Conservation (phyloP, 768 basidiomycete genomes). For the Basidioascus undulatus region DNA sequence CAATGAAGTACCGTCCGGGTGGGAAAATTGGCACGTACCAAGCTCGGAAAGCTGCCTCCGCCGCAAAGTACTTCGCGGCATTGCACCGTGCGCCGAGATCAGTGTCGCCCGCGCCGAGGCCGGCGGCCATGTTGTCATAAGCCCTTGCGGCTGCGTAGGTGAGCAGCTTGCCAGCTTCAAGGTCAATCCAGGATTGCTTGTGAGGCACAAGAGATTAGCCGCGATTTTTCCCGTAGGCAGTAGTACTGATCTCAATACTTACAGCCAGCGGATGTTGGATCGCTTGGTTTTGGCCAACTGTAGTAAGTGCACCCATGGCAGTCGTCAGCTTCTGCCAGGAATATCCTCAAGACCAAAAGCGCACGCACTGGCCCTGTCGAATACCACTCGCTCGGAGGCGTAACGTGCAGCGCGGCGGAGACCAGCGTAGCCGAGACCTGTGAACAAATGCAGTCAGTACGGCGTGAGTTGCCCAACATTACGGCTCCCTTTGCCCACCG, state of each 20-base stretch:
- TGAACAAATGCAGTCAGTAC: not conserved
- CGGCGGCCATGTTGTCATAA: no score
- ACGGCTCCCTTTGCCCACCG: not conserved
- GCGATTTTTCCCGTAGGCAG: no score
- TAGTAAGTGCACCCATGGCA: not conserved
- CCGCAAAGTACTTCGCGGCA: slow-evolving; percentile 11
- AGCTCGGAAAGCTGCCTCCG: slow-evolving; percentile 11
- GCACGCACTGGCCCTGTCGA: slow-evolving; percentile 8
- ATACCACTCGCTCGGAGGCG: slow-evolving; percentile 10
- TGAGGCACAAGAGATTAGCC: no score
- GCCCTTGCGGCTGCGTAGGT: slow-evolving; percentile 7
- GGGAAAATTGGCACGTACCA: no score
- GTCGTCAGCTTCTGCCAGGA: no score
- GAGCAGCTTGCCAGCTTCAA: slow-evolving; percentile 9
- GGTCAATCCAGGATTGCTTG: slow-evolving; percentile 7
- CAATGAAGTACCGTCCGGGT: no score
- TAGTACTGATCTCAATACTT: no score
- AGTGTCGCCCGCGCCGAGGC: not conserved
- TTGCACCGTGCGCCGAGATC: slow-evolving; percentile 9
- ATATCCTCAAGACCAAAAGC: no score
- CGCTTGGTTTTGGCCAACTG: slow-evolving; percentile 10
- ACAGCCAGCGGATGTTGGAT: slow-evolving; percentile 13
- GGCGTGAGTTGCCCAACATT: no score
- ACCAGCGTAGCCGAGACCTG: slow-evolving; percentile 10
- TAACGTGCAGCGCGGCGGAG: slow-evolving; percentile 9